phyloP scores from a whole-genome alignment of 2,329 filamentous ascomycete genomes.

The Dactylonectria estremocensis region DNA sequence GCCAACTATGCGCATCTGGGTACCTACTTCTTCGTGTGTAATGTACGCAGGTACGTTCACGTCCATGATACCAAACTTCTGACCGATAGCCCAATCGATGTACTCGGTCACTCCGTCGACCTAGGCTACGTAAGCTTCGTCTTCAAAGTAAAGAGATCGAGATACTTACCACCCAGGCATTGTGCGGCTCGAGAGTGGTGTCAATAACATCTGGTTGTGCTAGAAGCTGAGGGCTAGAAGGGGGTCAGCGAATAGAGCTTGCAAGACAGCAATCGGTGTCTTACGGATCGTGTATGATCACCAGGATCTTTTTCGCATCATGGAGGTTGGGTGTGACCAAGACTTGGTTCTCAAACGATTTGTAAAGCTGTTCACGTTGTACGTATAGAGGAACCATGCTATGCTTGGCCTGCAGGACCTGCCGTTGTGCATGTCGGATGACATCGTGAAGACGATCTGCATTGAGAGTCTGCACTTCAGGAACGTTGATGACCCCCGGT shows the following conservation, averaged over 20 bases:
- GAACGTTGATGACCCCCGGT: conserved; percentile 72
- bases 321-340: conserved; percentile 83
- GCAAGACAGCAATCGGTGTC: conserved; percentile 51
- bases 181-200: conserved; percentile 84
- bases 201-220: conserved; percentile 79
- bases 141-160: not conserved
- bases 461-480: conserved; percentile 66
- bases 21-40: conserved; percentile 71
- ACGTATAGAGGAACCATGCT: conserved; percentile 87
- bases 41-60: conserved; percentile 89
- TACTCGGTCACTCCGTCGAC: conserved; percentile 86
- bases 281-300: conserved; percentile 94
- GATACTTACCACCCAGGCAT: conserved; percentile 85
- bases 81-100: conserved; percentile 84
- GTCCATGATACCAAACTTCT: conserved; percentile 89
- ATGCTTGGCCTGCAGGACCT: conserved; percentile 78
- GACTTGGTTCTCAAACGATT: conserved; percentile 89
- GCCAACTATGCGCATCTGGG: conserved; percentile 27
- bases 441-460: conserved; percentile 83
- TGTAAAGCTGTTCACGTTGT: conserved; percentile 79
- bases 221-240: conserved; percentile 75
- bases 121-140: conserved; percentile 61
- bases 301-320: conserved; percentile 76
- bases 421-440: conserved; percentile 82
- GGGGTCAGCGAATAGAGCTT: conserved; percentile 28